Percentiles rank a stretch among this genome's conserved stretches.
Evolutionary conservation across 352 stramenopile genomes (phyloP).

Genomic region (Thraustochytrium sp.): DNA sequence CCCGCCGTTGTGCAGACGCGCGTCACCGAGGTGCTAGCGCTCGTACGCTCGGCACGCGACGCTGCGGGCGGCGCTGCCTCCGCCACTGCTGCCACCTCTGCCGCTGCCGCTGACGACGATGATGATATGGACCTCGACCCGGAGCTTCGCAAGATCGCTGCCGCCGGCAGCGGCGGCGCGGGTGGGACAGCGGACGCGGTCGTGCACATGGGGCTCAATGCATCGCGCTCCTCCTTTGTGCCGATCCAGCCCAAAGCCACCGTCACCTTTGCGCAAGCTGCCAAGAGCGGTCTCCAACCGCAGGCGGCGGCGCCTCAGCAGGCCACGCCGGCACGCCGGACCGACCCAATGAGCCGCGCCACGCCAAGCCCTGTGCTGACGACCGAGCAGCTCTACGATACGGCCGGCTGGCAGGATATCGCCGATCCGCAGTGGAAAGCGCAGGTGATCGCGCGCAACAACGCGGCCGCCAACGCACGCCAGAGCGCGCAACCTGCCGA

Average conservation of each 20-base stretch:
- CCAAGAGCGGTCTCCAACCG: slow-evolving; percentile 1
- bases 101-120: slow-evolving; percentile 3
- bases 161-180: not conserved
- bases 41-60: slow-evolving; percentile 1
- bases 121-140: slow-evolving; percentile 3
- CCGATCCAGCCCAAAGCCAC: slow-evolving; percentile 7
- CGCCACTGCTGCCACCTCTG: not conserved
- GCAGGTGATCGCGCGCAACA: not conserved
- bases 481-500: not conserved
- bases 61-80: not conserved
- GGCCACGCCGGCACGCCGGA: not conserved
- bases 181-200: not conserved
- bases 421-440: slow-evolving; percentile 19
- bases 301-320: not conserved
- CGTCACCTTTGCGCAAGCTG: slow-evolving; percentile 14
- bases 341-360: not conserved
- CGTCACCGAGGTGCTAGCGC: slow-evolving; percentile 27
- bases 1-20: slow-evolving; percentile 22
- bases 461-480: not conserved
- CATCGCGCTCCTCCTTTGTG: not conserved
- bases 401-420: slow-evolving; percentile 59
- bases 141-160: not conserved
- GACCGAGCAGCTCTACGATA: slow-evolving; percentile 61
- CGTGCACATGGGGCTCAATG: slow-evolving; percentile 29
- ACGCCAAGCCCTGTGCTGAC: slow-evolving; percentile 62